Evolutionary conservation across 768 basidiomycete species (phyloP), one percentile per base, ranked within the genome.

Genomic region (Tephrocybe sp.): DNA sequence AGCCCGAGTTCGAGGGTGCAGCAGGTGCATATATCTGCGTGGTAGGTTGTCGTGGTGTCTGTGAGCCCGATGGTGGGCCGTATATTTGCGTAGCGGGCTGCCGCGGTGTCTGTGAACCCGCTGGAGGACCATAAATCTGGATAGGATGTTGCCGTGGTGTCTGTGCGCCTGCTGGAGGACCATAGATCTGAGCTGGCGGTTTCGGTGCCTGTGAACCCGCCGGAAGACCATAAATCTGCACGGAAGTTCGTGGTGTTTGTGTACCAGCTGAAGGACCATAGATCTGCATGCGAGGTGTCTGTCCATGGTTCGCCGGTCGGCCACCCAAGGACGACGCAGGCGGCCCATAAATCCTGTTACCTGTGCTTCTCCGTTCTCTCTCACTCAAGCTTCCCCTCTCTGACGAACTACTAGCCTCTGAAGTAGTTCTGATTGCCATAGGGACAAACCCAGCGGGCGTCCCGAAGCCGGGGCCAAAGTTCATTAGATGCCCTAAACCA

Each of bases 181-280:
- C 39, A 42, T 52, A 52, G 4, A 52, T 47, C 51, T 52, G 51
- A 8, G 45, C 33, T 19, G 45, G 40, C 19, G 47, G 51, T 30
- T 45, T 31, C 16, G 51, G 51, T 6, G 51, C 47, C 40, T 47
- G 51, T 5, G 43, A 14, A 36, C 20, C 20, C 10, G 35, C 9
- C 13, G 17, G 36, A 41, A 14, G 33, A 16, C 33, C 40, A 32
- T 52, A 42, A 16, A 52, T 26, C 19, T 47, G 51, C 19, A 12
- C 42, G 4, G 19, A 9, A 22, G 26, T 36, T 36, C 33, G 40
- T 12, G 48, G 33, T 20, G 40, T 43, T 23, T 30, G 42, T n/a
- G 23, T 2, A 41, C 40, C 30, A 5, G 26, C 10, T 26, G 19
- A 20, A 20, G 45, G 45, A 8, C 32, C 32, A 16, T 45, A 45